Evolutionary conservation across 257 asterid genomes (phyloP), one percentile per base, ranked within the genome.

Genomic region (Jaltomata sinuosa): DNA sequence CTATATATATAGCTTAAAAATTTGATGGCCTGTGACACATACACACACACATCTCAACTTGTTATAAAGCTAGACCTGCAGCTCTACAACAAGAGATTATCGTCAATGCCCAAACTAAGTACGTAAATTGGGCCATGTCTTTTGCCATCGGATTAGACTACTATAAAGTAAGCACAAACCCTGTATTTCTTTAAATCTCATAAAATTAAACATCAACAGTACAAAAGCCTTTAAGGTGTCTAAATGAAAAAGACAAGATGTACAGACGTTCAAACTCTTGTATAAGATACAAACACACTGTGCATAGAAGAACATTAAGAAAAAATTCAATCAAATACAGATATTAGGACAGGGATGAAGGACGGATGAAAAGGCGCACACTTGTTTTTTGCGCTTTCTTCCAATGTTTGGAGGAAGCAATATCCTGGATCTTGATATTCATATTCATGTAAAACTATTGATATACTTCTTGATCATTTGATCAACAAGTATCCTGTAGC

Each of bases 401-500:
- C 22, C 76, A 16, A 67, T 22, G 14, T 34, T 34, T 34, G 27
- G 49, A 9, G 27, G 25, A 65, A 16, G 25, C 4, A 0, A 65
- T 32, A 65, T 32, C 76, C 25, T 32, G 47, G 21, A 64, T 64
- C 74, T 31, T 64, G 42, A 29, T 31, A 29, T n/a, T 42, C 57
- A n/a, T 42, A 18, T 49, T 76, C 34, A 76, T 0, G 15, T 76
- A 69, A 88, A 81, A 22, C 25, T 52, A 16, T 54, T 21, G 22
- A 84, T 15, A 69, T 62, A 79, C 25, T 53, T 79, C 3, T 79
- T 42, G 29, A 86, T 10, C 83, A 83, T 61, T 53, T 84, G 69
- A 29, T 81, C 69, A 5, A 81, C 72, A 49, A 90, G 88, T 9
- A 87, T 68, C 34, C 45, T 87, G 85, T 85, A 90, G 7, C 86